These are phyloP conservation scores for Lolium rigidum DNA, from an alignment of 176 grass and related monocot genomes.

Conservation along the genomic window DNA sequence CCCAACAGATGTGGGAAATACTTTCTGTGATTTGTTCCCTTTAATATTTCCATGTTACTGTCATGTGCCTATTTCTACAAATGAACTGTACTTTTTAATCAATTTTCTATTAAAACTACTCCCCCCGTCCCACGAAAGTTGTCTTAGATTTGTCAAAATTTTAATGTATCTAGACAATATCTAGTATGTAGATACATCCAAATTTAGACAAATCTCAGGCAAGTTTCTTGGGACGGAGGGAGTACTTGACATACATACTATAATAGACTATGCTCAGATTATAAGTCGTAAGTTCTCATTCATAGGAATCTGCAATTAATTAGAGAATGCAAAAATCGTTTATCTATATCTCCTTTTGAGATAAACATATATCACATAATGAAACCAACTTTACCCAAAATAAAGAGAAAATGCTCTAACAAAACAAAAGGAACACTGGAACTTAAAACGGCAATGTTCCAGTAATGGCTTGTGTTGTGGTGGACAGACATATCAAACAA, in stretches of 20 bases:
- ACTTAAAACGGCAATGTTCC: neutral
- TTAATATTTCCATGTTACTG: neutral
- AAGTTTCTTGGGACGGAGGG: no score
- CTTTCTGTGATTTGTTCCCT: neutral
- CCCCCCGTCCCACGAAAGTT: no score
- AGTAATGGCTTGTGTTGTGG: constrained; percentile 1
- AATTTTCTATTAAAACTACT: neutral
- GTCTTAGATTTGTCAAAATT: no score
- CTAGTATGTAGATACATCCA: no score
- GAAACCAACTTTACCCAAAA: neutral
- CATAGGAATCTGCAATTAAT: neutral
- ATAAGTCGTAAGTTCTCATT: neutral
- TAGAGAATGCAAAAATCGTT: constrained; percentile 1
- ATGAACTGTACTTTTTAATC: constrained; percentile 2
- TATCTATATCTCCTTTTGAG: neutral
- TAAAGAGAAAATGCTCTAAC: neutral
- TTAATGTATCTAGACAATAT: no score
- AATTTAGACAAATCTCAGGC: no score
- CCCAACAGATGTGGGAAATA: neutral
- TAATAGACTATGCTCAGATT: neutral
- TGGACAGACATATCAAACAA: neutral
- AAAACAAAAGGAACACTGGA: neutral
- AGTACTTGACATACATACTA: neutral
- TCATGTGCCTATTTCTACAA: neutral
- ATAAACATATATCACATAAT: neutral